Evolutionary conservation across 2,329 filamentous ascomycete genomes (phyloP), one percentile per base, ranked within the genome.

Genomic region (Penicillium sp.): DNA sequence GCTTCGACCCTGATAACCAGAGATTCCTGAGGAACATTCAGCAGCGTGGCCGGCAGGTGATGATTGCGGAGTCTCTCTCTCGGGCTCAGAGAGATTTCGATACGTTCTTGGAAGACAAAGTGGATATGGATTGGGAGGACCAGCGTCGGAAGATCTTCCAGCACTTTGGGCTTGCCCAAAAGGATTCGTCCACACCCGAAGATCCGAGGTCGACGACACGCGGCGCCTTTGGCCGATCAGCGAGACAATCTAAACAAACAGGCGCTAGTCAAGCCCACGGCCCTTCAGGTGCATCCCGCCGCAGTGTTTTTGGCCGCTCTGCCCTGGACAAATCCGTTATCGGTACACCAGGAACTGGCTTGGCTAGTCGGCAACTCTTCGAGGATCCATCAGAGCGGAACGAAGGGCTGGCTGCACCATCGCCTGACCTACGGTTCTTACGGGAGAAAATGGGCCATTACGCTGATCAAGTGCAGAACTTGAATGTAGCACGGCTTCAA

Each of bases 41-140:
- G 70, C 88, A 88, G 42, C 92, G 95, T 72, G 95, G 90, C 15
- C 93, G 91, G 3, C 78, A 95, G 49, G 89, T 87, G 64, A 91
- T 95, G 82, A 91, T 96, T 61, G 82, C 88, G 29, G 90, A 96
- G 67, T 89, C 89, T n/a, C 77, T 97, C 53, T 86, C 92, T 63
- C 84, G 91, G 63, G 93, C 91, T 3, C 86, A 92, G 52, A 83
- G 84, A 48, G 93, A 97, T 65, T 97, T 98, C 67, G 91, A 98
- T 67, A 81, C 82, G 53, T 97, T 95, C 68, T 78, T 98, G 48
- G 91, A 97, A 67, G 91, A 96, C 62, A 95, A 95, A 65, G 84
- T 97, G 43, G 89, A 90, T 27, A 86, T 95, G 76, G 90, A 97
- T 68, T 97, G 93, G 91, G 91, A 96, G 61, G 86, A 87, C 13